A percentile compares a stretch with the other conserved stretches of the same genome.
Evolutionary conservation across 352 stramenopile species (phyloP).

Genomic region (Phytophthora multivora): DNA sequence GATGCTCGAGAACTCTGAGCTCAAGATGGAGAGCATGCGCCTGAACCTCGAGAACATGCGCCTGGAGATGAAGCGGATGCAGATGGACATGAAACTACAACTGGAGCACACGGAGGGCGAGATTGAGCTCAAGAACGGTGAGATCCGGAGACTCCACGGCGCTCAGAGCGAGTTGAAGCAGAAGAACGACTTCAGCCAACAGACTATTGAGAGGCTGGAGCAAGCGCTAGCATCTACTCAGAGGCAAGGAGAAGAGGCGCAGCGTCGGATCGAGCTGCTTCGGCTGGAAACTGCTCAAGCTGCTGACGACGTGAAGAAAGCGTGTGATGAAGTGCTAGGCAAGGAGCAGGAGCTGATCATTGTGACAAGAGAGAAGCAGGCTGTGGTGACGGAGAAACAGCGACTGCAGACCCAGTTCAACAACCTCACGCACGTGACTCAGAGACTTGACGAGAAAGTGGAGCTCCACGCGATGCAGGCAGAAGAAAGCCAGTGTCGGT

Average conservation of each 20-base stretch:
- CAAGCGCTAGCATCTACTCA: constrained; percentile 34
- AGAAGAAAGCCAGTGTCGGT: constrained; percentile 51
- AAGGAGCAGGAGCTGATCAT: constrained; percentile 47
- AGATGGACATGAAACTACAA: constrained; percentile 80
- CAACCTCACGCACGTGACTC: constrained; percentile 33
- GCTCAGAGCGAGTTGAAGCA: constrained; percentile 57
- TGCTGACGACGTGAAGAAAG: constrained; percentile 38
- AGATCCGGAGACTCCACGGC: constrained; percentile 61
- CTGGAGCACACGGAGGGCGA: constrained; percentile 65
- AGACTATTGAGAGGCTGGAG: constrained; percentile 57
- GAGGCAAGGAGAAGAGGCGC: constrained; percentile 52
- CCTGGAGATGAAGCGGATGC: constrained; percentile 71
- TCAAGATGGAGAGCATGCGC: constrained; percentile 70
- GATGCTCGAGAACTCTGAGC: constrained; percentile 62
- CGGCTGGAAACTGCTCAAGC: constrained; percentile 52
- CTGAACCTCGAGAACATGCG: constrained; percentile 61
- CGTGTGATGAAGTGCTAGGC: constrained; percentile 37
- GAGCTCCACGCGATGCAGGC: constrained; percentile 45
- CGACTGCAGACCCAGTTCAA: constrained; percentile 58
- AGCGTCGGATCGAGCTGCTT: constrained; percentile 57
- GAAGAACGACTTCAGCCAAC: constrained; percentile 60
- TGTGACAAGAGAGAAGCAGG: constrained; percentile 40
- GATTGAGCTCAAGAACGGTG: constrained; percentile 75
- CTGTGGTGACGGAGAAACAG: constrained; percentile 38
- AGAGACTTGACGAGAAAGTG: constrained; percentile 42